Evolutionary conservation across 441 rosid species (phyloP).

Genomic region (Macaranga tanarius): DNA sequence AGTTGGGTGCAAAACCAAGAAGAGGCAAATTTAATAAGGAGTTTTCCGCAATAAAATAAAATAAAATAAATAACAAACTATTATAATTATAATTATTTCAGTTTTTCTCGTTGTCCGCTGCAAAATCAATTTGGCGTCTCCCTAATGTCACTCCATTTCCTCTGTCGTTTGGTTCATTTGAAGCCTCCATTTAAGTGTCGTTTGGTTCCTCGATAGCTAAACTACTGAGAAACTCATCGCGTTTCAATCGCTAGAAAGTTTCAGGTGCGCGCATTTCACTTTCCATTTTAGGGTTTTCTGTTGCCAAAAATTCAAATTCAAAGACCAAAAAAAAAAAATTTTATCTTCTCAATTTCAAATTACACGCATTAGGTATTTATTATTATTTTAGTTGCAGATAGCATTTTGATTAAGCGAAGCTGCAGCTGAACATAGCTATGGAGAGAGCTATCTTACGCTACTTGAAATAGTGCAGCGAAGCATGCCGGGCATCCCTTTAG

Average conservation of each 20-base stretch:
- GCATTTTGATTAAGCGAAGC: background rate
- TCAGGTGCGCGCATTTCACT: background rate
- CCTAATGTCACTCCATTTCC: background rate
- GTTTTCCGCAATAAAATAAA: background rate
- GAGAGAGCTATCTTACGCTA: constrained; percentile 24
- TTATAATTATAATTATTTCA: background rate
- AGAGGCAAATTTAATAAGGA: background rate
- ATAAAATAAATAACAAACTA: background rate
- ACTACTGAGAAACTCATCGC: background rate
- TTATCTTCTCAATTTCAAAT: background rate
- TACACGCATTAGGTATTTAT: background rate
- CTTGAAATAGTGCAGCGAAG: constrained; percentile 36
- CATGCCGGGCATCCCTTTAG: constrained; percentile 96
- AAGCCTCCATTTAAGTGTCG: background rate
- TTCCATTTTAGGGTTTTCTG: constrained; percentile 9
- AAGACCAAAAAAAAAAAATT: background rate
- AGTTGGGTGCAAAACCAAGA: background rate
- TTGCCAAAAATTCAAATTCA: background rate
- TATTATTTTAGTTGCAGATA: background rate
- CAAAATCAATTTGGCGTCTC: background rate
- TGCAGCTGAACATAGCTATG: constrained; percentile 32
- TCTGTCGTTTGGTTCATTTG: background rate
- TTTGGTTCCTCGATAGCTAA: background rate
- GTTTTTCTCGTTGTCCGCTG: background rate
- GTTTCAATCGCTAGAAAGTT: background rate